Percentiles rank a stretch among this genome's conserved stretches.
phyloP scores from a whole-genome alignment of 306 rosid genomes.

The Quercus parvula region DNA sequence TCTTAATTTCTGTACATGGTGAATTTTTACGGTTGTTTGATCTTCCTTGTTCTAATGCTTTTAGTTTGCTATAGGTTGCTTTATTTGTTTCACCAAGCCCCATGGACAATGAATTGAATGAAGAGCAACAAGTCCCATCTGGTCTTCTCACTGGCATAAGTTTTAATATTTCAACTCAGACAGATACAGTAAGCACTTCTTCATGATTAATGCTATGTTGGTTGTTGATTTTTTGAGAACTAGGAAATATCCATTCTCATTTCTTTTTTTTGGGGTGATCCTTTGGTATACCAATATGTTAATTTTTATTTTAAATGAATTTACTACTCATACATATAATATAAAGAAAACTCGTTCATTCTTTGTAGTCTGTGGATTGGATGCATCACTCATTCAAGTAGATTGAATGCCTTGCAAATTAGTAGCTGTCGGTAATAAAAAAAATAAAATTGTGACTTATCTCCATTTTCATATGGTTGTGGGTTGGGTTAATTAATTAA shows the following conservation, averaged over 20 bases:
- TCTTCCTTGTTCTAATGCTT: constrained; percentile 14
- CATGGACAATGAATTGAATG: constrained; percentile 53
- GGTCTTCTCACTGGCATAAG: constrained; percentile 41
- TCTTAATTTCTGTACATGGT: background rate
- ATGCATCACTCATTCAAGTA: background rate
- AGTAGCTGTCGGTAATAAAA: background rate
- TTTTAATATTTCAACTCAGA: constrained; percentile 42
- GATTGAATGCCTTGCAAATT: background rate
- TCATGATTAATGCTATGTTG: constrained; percentile 10
- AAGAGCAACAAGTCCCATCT: constrained; percentile 34
- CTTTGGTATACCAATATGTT: background rate
- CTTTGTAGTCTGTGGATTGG: background rate
- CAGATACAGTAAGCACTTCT: constrained; percentile 55
- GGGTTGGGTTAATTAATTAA: background rate
- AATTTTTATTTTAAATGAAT: background rate
- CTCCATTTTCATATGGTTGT: background rate
- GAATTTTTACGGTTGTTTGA: constrained; percentile 14
- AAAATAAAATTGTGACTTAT: background rate
- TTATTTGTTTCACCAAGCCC: constrained; percentile 27
- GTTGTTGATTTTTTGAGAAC: background rate
- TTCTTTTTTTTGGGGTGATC: background rate
- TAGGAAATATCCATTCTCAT: background rate
- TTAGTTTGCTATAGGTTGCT: constrained; percentile 37
- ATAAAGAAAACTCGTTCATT: background rate
- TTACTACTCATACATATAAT: too few species aligned